Base-by-base conservation (phyloP, 805 yeast species). In the Candida nanaspora region DNA sequence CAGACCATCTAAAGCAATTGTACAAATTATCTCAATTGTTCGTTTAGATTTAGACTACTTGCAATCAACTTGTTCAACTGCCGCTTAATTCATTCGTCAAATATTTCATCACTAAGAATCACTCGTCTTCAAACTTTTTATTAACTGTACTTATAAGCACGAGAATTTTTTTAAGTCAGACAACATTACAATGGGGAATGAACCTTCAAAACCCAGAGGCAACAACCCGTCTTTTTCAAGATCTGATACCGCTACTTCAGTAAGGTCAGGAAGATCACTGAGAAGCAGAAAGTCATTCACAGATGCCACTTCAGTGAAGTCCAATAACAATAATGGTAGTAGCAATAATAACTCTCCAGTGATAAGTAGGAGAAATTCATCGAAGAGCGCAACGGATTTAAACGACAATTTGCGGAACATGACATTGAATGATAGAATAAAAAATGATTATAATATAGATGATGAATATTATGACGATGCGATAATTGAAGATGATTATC, bases 111-210 rank as follows among this genome's bases (percentile, higher is more conserved):
- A n/a, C n/a, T n/a, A n/a, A n/a, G n/a, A n/a, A n/a, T n/a, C n/a
- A n/a, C n/a, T n/a, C n/a, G n/a, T n/a, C n/a, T n/a, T n/a, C n/a
- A n/a, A n/a, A n/a, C n/a, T n/a, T n/a, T n/a, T n/a, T n/a, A n/a
- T n/a, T n/a, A n/a, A n/a, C n/a, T n/a, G n/a, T n/a, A n/a, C n/a
- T n/a, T n/a, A n/a, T n/a, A n/a, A n/a, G n/a, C n/a, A n/a, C n/a
- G n/a, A n/a, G n/a, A n/a, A n/a, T n/a, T n/a, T n/a, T n/a, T n/a
- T n/a, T n/a, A n/a, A n/a, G n/a, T n/a, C n/a, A n/a, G n/a, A n/a
- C n/a, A n/a, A n/a, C n/a, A n/a, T n/a, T n/a, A n/a, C n/a, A n/a
- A 60, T 60, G 65, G 65, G 65, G 38, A 60, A 60, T 45, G 63
- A 60, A 48, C 50, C 61, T 3, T 60, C 65, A 3, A 60, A 60